These are phyloP conservation scores for Tetrastigma voinierianum DNA, from an alignment of 164 flowering plant genomes.

Conservation along the genomic window DNA sequence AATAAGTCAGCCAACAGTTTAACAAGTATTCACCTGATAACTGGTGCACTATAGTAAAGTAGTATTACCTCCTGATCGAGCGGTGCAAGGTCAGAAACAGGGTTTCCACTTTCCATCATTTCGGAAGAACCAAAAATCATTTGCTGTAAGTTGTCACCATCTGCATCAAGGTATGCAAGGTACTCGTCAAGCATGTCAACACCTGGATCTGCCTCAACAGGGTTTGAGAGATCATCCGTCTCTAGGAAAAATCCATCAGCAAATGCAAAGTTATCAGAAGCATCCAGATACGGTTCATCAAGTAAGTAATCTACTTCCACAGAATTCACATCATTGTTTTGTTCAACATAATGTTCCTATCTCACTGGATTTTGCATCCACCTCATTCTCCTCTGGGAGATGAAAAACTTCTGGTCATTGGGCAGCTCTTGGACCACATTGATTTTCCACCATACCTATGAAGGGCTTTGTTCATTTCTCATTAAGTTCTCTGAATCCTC, in stretches of 20 bases:
- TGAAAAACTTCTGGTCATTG: conserved; percentile 16
- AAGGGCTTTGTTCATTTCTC: conserved; percentile 28
- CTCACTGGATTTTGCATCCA: conserved; percentile 21
- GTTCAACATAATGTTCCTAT: conserved; percentile 27
- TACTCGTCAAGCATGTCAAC: conserved; percentile 49
- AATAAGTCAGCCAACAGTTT: neutral
- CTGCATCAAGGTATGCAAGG: conserved; percentile 39
- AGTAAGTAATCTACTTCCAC: conserved; percentile 19
- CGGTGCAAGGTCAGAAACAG: conserved; percentile 14
- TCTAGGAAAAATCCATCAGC: conserved; percentile 42
- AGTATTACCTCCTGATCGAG: conserved; percentile 30
- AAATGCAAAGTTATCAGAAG: conserved; percentile 18
- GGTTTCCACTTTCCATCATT: conserved; percentile 18
- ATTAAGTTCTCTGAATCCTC: conserved; percentile 12
- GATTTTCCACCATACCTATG: conserved; percentile 8
- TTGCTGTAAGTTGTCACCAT: conserved; percentile 25
- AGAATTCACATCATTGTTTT: conserved; percentile 17
- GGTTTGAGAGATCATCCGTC: conserved; percentile 41
- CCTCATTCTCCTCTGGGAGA: conserved; percentile 23
- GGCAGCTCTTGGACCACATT: conserved; percentile 11
- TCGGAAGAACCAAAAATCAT: conserved; percentile 25
- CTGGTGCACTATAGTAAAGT: neutral
- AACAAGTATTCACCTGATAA: neutral
- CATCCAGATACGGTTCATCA: conserved; percentile 37
- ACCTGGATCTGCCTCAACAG: conserved; percentile 24